Evolutionary conservation across 2,329 filamentous ascomycete species (phyloP), one percentile per base, ranked within the genome.

Genomic region (Metarhizium anisopliae): DNA sequence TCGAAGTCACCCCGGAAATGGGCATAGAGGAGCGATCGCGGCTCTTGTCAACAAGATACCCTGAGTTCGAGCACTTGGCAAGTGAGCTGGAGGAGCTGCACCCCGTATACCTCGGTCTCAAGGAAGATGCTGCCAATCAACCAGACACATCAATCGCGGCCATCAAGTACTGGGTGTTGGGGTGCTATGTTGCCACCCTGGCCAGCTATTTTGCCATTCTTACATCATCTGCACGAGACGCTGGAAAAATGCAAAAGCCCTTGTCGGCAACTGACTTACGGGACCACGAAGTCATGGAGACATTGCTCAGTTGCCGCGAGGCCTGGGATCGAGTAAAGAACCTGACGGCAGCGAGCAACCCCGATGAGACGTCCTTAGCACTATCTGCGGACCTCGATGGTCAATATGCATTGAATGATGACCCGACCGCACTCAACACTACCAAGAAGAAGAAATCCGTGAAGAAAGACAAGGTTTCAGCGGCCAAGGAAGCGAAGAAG

Each of bases 171-270:
- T 85, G 90, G 69, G 84, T 92, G 11, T 77, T 95, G 43, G 86
- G 89, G 5, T 89, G 91, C 58, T 97, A 99, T 67, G 77, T 97
- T 29, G 90, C 89, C 47, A 81, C 90, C 1, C 77, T 99, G 62
- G 86, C 89, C 51, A 92, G 96, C 83, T 99, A 99, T 71, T 96
- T 99, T 69, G 89, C 92, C 42, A 81, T 97, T 40, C 75, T 99
- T n/a, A 90, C 90, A 11, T 95, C 90, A 0, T 86, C 90, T 1
- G 80, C 85, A 2, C 78, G 85, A 52, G 83, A 85, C 57, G 74
- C 75, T 1, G 72, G 77, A 40, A 78, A 77, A 7, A 70, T 74
- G 0, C 71, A 73, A 13, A 79, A 84, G 57, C 79, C 89, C 0
- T 72, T 95, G 60, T 80, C 89, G 55, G 88, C 93, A 5, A 77